Base-by-base conservation (phyloP, 1,284 basidiomycete genomes). In the Apiotrichum sp. region DNA sequence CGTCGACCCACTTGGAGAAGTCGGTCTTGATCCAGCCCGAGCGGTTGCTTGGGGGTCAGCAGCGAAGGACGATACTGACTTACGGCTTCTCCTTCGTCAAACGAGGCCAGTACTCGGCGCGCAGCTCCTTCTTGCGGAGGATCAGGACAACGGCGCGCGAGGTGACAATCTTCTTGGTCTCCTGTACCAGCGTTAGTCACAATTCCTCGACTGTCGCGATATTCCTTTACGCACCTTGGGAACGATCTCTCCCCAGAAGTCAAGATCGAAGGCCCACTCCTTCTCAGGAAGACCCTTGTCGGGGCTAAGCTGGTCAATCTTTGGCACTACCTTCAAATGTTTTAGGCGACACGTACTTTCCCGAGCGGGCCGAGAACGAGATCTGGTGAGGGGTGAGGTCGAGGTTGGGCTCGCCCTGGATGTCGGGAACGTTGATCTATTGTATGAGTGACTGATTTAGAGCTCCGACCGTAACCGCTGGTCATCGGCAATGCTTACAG, bases 1-100 rank as follows among this genome's bases (percentile, higher is more conserved):
- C 92, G 71, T 95, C 92, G 50, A 88, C 87, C 91, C 91, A 95
- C 78, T 55, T 93, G 68, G 80, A 79, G 73, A 93, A 95, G 77
- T 95, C 89, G 49, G 90, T 93, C 81, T 91, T 93, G 74, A 93
- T 78, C 78, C 84, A 93, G 53, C 84, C 79, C 8, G 36, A 38
- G 57, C 81, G 83, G 77, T 83, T 89, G 59, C 41, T 36, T n/a
- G 32, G 22, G 22, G 2, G 22, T n/a, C 29, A 31, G 22, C 8
- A 48, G 35, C 4, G 31, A 22, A 22, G 2, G 11, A 31, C 3
- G 9, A 13, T 22, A 13, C 4, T 3, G 31, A 50, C 48, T 50
- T 31, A 82, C 46, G 49, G 72, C 77, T 91, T 92, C 62, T 88
- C 88, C 77, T 93, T 92, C 44, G 88, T 89, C 52, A 96, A 79